Conservation (phyloP, 495 filamentous ascomycete species). For the Podospora bellae-mahoneyi region DNA sequence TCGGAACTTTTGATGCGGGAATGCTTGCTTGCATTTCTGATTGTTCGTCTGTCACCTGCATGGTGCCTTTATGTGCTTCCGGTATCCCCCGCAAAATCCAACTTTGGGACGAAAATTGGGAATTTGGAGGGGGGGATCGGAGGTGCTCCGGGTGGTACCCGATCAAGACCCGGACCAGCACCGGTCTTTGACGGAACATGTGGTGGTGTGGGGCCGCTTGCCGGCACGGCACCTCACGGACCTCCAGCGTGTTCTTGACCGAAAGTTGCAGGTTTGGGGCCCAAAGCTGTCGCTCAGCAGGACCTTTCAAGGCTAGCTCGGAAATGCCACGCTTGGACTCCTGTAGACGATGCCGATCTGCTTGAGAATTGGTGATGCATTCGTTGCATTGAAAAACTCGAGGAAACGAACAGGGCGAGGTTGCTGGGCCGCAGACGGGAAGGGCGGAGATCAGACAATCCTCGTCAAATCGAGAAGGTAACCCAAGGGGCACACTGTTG, state of each 20-base stretch:
- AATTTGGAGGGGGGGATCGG: background rate
- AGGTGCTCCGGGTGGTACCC: background rate
- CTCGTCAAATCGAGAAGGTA: conserved; percentile 13
- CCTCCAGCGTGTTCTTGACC: background rate
- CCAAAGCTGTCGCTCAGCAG: background rate
- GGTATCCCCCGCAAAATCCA: conserved; percentile 14
- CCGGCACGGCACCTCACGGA: background rate
- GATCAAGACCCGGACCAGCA: background rate
- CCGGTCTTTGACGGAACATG: conserved; percentile 6
- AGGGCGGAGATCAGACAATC: conserved; percentile 25
- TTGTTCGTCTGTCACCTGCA: background rate
- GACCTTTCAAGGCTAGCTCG: background rate
- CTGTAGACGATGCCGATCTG: conserved; percentile 15
- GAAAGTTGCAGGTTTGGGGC: conserved; percentile 9
- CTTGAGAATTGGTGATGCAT: background rate
- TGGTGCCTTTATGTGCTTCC: conserved; percentile 11
- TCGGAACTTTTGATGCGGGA: conserved; percentile 1
- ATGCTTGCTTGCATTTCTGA: background rate
- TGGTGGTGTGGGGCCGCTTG: conserved; percentile 15
- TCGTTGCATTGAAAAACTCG: background rate
- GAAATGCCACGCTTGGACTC: background rate
- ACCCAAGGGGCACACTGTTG: background rate
- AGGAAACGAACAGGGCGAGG: conserved; percentile 8
- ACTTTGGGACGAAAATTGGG: conserved; percentile 16
- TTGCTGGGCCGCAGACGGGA: conserved; percentile 25